Base-by-base conservation (phyloP, 202 grass and related monocot genomes). In the Zizania palustris region DNA sequence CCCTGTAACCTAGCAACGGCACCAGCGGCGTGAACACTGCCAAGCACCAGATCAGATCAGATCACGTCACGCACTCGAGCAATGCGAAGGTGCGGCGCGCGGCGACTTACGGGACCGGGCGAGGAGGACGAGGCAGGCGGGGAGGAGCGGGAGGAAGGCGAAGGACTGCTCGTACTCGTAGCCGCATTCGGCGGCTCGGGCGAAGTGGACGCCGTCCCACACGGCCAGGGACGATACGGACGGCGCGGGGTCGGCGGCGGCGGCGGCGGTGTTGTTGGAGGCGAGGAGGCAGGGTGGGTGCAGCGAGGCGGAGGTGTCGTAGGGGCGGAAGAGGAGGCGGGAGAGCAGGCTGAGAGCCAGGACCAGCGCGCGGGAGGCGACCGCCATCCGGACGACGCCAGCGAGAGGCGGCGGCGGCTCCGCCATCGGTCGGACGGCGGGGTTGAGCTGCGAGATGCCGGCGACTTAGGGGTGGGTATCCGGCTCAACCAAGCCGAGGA, bases 141-240 rank as follows among this genome's bases (percentile, higher is more conserved):
- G 91, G 58, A 97, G 88, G 63, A 97, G 82, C 3, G 95, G 95
- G 63, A 92, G 80, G 73, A 98, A 94, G 56, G 95, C 91, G n/a
- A 84, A 98, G 37, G 85, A 86, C 45, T 98, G 91, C 84, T 98
- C 95, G 62, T 98, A 98, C 89, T 98, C 89, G 65, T 98, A 98
- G 20, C 95, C 94, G 78, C 94, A 97, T 88, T 93, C 86, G 22
- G 95, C 86, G 34, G 87, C 40, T n/a, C 89, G 91, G 39, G 83
- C 77, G 63, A 94, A 98, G 77, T 92, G 83, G 76, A 97, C 95
- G 5, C 95, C 82, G 18, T 97, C 91, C 95, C 95, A 97, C 13
- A 97, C 89, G 4, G 88, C 91, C 28, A 88, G 78, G 42, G 89
- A 86, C 15, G 90, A 88, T 38, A 98, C 54, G 6, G 85, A n/a